These are phyloP conservation scores for Teunomyces cretensis DNA, from an alignment of 805 yeast genomes.

Conservation along the genomic window DNA sequence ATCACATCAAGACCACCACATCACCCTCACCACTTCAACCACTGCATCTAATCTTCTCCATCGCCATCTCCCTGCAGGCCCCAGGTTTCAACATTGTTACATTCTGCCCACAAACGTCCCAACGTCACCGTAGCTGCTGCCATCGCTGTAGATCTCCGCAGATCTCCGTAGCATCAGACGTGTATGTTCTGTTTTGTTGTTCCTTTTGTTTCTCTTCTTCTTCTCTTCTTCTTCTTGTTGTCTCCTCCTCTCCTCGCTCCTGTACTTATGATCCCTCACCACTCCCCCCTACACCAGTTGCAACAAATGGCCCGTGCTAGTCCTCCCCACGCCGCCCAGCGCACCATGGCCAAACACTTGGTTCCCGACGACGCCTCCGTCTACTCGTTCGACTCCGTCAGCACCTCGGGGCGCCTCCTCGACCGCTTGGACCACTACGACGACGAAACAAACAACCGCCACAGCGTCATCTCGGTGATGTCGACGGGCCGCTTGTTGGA, in stretches of 20 bases:
- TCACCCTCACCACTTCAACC: too few species aligned
- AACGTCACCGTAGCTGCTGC: too few species aligned
- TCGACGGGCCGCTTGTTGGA: conserved; percentile 33
- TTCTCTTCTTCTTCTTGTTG: background rate
- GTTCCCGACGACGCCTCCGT: conserved; percentile 29
- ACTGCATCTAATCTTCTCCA: too few species aligned
- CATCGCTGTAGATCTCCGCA: too few species aligned
- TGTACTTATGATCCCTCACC: background rate
- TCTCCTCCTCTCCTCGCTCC: background rate
- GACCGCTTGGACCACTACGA: conserved; percentile 32
- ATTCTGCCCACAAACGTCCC: too few species aligned
- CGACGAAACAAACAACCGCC: conserved; percentile 14
- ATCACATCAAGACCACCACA: too few species aligned
- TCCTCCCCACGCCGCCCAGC: too few species aligned
- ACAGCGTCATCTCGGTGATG: conserved; percentile 24
- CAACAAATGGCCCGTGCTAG: background rate
- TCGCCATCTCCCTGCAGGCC: too few species aligned
- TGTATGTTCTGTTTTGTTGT: background rate
- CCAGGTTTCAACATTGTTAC: too few species aligned
- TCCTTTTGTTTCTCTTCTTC: background rate
- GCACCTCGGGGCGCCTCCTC: conserved; percentile 41
- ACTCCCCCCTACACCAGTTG: background rate
- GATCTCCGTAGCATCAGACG: too few species aligned
- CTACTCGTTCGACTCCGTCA: conserved; percentile 45
- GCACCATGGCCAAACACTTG: background rate